These are phyloP conservation scores for Pulveroboletus sp. DNA, from an alignment of 768 basidiomycete species.

Conservation along the genomic window DNA sequence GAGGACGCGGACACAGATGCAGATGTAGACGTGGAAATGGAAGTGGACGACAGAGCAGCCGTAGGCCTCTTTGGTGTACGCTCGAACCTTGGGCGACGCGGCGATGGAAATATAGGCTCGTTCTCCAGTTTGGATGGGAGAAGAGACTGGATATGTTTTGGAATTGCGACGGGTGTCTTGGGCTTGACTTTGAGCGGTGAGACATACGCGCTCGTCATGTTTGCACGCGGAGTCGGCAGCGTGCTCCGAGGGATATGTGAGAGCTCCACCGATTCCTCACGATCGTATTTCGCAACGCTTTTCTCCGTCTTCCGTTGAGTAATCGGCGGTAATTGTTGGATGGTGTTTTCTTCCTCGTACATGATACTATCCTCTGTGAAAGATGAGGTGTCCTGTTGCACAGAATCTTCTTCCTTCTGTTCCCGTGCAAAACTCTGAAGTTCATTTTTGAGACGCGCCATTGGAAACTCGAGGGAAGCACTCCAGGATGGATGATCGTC, in stretches of 20 bases:
- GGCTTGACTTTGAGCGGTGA: conserved; percentile 57
- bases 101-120: conserved; percentile 47
- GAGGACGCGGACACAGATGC: conserved; percentile 34
- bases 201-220: conserved; percentile 27
- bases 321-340: conserved; percentile 25
- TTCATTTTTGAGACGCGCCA: conserved; percentile 63
- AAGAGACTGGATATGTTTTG: conserved; percentile 58
- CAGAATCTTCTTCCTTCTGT: conserved; percentile 36
- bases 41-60: conserved; percentile 15
- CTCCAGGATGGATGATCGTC: conserved; percentile 66
- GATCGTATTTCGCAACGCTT: conserved; percentile 39
- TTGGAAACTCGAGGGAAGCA: conserved; percentile 71
- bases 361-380: conserved; percentile 28
- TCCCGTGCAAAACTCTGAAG: conserved; percentile 49
- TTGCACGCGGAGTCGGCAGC: conserved; percentile 37
- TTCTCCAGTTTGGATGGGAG: conserved; percentile 66
- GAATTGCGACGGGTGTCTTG: conserved; percentile 53
- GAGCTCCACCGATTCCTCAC: conserved; percentile 47
- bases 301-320: conserved; percentile 50
- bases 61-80: conserved; percentile 29
- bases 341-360: conserved; percentile 28
- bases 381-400: conserved; percentile 16
- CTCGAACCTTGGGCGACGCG: conserved; percentile 30
- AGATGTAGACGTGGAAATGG: conserved; percentile 20
- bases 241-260: conserved; percentile 24